Percentiles rank a stretch among this genome's conserved stretches.
Evolutionary conservation across 768 basidiomycete genomes (phyloP).

Genomic region (Mycena galopus): DNA sequence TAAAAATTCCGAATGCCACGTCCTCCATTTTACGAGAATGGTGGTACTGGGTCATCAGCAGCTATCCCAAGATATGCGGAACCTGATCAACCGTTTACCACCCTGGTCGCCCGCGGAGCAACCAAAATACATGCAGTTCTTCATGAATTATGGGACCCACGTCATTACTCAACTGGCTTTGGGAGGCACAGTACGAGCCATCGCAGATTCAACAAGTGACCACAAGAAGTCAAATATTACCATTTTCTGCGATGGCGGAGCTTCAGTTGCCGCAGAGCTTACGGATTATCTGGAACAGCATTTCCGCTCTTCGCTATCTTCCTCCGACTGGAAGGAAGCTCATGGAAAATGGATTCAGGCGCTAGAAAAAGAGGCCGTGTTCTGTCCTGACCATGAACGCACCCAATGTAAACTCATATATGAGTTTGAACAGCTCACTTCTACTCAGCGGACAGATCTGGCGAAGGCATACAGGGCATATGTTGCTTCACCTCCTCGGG

Average conservation of each 20-base stretch:
- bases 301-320: neutral
- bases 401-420: neutral
- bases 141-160: conserved; percentile 1
- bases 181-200: conserved; percentile 2
- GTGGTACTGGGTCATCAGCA: neutral
- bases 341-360: neutral
- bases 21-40: neutral
- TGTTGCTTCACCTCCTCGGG: neutral
- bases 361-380: conserved; percentile 2
- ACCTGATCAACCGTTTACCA: neutral
- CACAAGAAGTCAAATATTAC: neutral
- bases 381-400: neutral
- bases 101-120: neutral
- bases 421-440: neutral
- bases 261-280: conserved; percentile 1
- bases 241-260: conserved; percentile 10
- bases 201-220: conserved; percentile 1
- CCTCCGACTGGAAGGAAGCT: neutral
- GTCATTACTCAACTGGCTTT: conserved; percentile 7
- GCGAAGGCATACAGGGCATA: neutral
- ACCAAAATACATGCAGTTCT: conserved; percentile 1
- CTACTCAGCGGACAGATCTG: neutral
- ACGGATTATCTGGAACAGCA: neutral
- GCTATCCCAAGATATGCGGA: neutral
- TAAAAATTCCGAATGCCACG: neutral